Percentiles rank a stretch among this genome's conserved stretches.
Evolutionary conservation across 805 yeast genomes (phyloP).

Genomic region (Wickerhamiella bombiphila): DNA sequence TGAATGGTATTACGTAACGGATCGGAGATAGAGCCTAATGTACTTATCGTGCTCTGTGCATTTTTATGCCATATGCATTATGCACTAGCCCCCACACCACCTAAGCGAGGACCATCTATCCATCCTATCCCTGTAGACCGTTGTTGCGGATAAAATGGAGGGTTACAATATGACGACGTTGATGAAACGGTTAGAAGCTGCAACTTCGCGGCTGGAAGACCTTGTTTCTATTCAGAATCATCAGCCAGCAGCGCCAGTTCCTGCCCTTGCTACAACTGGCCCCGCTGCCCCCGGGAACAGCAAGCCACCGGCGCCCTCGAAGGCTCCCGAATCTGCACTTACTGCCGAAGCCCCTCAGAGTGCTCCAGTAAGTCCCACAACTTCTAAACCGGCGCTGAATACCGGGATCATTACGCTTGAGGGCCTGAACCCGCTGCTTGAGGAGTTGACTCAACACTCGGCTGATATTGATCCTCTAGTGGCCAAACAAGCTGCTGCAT

Average conservation of each 20-base stretch:
- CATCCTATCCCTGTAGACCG: neutral
- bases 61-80: neutral
- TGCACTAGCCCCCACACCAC: too few species aligned
- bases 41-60: too few species aligned
- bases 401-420: slow-evolving; percentile 4
- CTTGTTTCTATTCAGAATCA: slow-evolving; percentile 30
- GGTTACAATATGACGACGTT: slow-evolving; percentile 81
- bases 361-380: neutral
- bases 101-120: too few species aligned
- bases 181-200: slow-evolving; percentile 70
- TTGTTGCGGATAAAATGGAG: slow-evolving; percentile 32
- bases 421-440: slow-evolving; percentile 6
- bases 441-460: slow-evolving; percentile 7
- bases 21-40: too few species aligned
- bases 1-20: too few species aligned
- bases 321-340: slow-evolving; percentile 5
- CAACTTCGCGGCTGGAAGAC: slow-evolving; percentile 84
- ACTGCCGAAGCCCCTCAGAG: slow-evolving; percentile 4
- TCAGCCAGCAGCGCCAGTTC: neutral
- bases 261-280: neutral
- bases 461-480: slow-evolving; percentile 11
- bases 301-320: slow-evolving; percentile 1
- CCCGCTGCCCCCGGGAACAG: neutral
- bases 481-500: slow-evolving; percentile 25
- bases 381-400: too few species aligned